Base-by-base conservation (phyloP, 2,329 filamentous ascomycete genomes). In the Sordariomycetes sp. region DNA sequence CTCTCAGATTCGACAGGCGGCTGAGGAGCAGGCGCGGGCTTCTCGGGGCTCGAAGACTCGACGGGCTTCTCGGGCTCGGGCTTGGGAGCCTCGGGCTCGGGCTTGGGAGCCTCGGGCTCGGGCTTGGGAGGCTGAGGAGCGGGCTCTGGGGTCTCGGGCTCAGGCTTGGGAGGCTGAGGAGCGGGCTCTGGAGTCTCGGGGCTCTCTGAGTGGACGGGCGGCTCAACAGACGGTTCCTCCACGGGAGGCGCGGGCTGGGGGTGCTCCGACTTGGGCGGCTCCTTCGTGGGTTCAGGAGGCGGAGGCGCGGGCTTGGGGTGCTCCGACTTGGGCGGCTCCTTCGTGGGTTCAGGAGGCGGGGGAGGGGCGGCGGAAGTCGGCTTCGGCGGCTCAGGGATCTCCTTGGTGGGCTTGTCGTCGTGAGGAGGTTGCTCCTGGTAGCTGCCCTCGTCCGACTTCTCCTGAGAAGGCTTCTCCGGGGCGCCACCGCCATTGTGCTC, bases 61-160 rank as follows among this genome's bases (percentile, higher is more conserved):
- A n/a, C 35, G 25, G 60, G 59, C 1, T 58, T 24, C 25, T 50
- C 54, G 48, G 55, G 59, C 32, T 54, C 54, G 53, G 57, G 57
- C 48, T 59, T 50, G 37, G 59, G 54, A 10, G 34, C 25, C 7
- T 7, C 35, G 14, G 35, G 35, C 7, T 7, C 35, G 25, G 60
- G 59, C 1, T 58, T 24, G 18, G 24, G 24, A 28, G 57, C 58
- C 25, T 50, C 54, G 48, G 55, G 59, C 32, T 54, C 54, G 53
- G 57, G 57, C 48, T 59, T 50, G 37, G 59, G 54, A 10, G 34
- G 34, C 7, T 7, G 7, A 37, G 35, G 35, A 14, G 35, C 35
- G 25, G 60, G 59, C 1, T 58, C 40, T 14, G 24, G 24, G 32
- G 57, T 59, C 25, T 50, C 54, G 48, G 55, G 59, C 32, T 54